Percentiles rank a stretch among this genome's conserved stretches.
These are phyloP conservation scores for Lactuca saligna DNA, from an alignment of 129 eudicot species.

Conservation along the genomic window DNA sequence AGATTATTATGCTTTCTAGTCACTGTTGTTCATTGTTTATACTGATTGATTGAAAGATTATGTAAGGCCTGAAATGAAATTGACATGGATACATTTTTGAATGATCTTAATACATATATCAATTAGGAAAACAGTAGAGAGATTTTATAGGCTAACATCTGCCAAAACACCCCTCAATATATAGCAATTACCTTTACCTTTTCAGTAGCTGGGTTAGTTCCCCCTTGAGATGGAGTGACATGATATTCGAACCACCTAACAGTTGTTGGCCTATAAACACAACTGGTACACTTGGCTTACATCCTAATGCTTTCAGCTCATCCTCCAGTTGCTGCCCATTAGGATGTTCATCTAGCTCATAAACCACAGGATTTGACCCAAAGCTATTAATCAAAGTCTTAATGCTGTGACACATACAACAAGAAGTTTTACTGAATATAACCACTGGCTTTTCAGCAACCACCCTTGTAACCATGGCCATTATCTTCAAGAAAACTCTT, in stretches of 20 bases:
- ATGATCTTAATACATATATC: not conserved
- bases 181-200: slow-evolving; percentile 34
- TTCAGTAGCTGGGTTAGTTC: slow-evolving; percentile 47
- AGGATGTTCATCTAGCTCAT: slow-evolving; percentile 55
- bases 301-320: slow-evolving; percentile 40
- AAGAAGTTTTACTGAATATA: slow-evolving; percentile 55
- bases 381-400: slow-evolving; percentile 49
- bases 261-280: slow-evolving; percentile 38
- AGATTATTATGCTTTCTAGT: not conserved
- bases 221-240: slow-evolving; percentile 42
- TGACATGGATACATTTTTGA: no score
- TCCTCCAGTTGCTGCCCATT: slow-evolving; percentile 34
- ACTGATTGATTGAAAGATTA: not conserved
- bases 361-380: slow-evolving; percentile 50
- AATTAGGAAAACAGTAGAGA: not conserved
- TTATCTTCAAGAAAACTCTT: slow-evolving; percentile 3
- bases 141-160: not conserved
- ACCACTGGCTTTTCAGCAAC: slow-evolving; percentile 54
- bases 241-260: slow-evolving; percentile 50
- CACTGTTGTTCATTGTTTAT: not conserved
- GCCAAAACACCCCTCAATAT: not conserved
- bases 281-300: slow-evolving; percentile 41
- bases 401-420: slow-evolving; percentile 57
- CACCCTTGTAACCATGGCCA: slow-evolving; percentile 36
- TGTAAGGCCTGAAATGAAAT: no score